Evolutionary conservation across 164 flowering plant species (phyloP).

Genomic region (Vitis riparia): DNA sequence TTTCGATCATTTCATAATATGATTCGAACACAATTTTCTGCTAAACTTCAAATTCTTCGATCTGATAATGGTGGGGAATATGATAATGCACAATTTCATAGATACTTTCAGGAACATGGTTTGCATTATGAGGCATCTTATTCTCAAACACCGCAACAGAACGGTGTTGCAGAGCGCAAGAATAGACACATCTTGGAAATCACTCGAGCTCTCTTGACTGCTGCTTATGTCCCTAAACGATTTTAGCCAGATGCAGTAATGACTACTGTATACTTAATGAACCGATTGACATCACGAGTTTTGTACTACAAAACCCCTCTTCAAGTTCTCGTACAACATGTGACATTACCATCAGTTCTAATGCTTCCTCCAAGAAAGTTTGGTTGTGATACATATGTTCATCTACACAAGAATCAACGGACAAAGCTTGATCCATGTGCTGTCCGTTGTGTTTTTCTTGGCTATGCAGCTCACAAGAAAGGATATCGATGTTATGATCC

Average conservation of each 20-base stretch:
- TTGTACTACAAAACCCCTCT: too few species aligned
- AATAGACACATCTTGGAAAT: too few species aligned
- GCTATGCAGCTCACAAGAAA: background rate
- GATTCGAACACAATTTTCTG: background rate
- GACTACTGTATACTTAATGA: too few species aligned
- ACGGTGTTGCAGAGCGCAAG: too few species aligned
- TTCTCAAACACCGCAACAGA: too few species aligned
- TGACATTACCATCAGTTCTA: too few species aligned
- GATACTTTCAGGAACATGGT: background rate
- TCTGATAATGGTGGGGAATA: too few species aligned
- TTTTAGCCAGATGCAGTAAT: too few species aligned
- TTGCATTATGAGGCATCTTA: background rate
- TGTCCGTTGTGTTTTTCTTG: slow-evolving; percentile 2
- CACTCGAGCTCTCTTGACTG: too few species aligned
- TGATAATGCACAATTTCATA: background rate
- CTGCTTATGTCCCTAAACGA: too few species aligned
- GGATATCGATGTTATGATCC: background rate
- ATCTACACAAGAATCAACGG: slow-evolving; percentile 1
- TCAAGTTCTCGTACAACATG: too few species aligned
- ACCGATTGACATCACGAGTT: too few species aligned
- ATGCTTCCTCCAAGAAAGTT: background rate
- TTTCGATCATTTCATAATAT: background rate
- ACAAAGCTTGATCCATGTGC: slow-evolving; percentile 4
- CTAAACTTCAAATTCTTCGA: background rate
- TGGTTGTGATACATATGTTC: slow-evolving; percentile 7